phyloP scores from a whole-genome alignment of 2,329 filamentous ascomycete genomes.

The Penicillium aurantiogriseum region DNA sequence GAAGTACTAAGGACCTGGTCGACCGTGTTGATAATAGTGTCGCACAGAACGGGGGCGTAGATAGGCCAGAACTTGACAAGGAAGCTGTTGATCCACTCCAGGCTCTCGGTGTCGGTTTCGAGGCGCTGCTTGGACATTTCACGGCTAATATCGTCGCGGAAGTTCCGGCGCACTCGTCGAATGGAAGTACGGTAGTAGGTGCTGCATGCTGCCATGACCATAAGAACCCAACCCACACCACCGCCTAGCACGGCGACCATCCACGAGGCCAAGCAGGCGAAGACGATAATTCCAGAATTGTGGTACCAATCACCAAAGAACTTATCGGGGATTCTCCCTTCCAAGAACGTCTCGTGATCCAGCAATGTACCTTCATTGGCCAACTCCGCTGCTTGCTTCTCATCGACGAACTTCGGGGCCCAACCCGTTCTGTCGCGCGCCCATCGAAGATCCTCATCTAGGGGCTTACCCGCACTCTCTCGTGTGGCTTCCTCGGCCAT shows the following conservation, averaged over 20 bases:
- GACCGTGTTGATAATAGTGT: conserved; percentile 88
- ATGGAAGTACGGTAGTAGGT: conserved; percentile 97
- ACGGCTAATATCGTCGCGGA: conserved; percentile 87
- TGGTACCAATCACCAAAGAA: conserved; percentile 99
- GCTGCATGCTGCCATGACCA: conserved; percentile 86
- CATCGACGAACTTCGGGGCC: conserved; percentile 75
- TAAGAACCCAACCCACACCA: conserved; percentile 86
- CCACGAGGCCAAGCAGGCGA: conserved; percentile 89
- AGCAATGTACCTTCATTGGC: conserved; percentile 64
- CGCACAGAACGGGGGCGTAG: conserved; percentile 88
- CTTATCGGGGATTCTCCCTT: conserved; percentile 79
- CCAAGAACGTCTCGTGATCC: conserved; percentile 85
- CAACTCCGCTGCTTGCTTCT: conserved; percentile 54
- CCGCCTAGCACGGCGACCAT: conserved; percentile 84
- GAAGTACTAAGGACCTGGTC: conserved; percentile 93
- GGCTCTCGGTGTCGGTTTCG: conserved; percentile 84
- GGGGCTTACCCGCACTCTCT: conserved; percentile 50
- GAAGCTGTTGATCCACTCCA: conserved; percentile 99
- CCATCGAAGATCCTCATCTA: conserved; percentile 58
- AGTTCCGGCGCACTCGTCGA: conserved; percentile 89
- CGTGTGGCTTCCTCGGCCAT: conserved; percentile 56
- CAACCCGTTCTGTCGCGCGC: conserved; percentile 69
- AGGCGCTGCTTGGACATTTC: conserved; percentile 84
- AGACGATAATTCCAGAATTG: conserved; percentile 89
- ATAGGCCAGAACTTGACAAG: conserved; percentile 99